phyloP scores from a whole-genome alignment of 352 stramenopile genomes.

The Pelagophyceae sp. region DNA sequence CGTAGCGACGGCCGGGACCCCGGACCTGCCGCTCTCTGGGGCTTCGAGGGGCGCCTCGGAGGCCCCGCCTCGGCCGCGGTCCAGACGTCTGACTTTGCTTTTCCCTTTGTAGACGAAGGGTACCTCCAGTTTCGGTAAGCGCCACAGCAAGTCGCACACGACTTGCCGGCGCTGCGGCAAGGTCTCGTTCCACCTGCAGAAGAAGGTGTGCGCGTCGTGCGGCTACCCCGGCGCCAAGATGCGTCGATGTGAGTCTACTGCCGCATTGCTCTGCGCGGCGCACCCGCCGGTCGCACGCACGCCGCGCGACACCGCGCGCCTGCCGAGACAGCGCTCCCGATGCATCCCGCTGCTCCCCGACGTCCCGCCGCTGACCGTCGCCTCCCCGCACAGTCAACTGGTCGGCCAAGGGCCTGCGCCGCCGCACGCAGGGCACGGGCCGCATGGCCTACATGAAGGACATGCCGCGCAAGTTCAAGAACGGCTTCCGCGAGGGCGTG shows the following conservation, averaged over 20 bases:
- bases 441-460: conserved; percentile 97
- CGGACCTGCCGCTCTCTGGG: too few relatives aligned
- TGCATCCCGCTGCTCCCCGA: too few relatives aligned
- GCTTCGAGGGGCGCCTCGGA: too few relatives aligned
- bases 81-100: neutral
- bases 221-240: conserved; percentile 96
- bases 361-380: neutral
- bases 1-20: too few relatives aligned
- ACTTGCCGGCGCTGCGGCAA: conserved; percentile 96
- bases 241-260: conserved; percentile 72
- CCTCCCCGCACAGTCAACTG: conserved; percentile 73
- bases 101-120: conserved; percentile 85
- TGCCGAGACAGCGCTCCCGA: too few relatives aligned
- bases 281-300: too few relatives aligned
- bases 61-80: too few relatives aligned
- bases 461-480: conserved; percentile 97
- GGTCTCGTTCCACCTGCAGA: conserved; percentile 99
- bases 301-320: too few relatives aligned
- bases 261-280: too few relatives aligned
- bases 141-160: conserved; percentile 99
- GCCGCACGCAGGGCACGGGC: conserved; percentile 89
- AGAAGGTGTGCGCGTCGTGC: conserved; percentile 95
- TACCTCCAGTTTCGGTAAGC: conserved; percentile 98
- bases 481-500: conserved; percentile 95
- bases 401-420: conserved; percentile 93